Base-by-base conservation (phyloP, 1,284 basidiomycete species). In the Marasmius oreades region DNA sequence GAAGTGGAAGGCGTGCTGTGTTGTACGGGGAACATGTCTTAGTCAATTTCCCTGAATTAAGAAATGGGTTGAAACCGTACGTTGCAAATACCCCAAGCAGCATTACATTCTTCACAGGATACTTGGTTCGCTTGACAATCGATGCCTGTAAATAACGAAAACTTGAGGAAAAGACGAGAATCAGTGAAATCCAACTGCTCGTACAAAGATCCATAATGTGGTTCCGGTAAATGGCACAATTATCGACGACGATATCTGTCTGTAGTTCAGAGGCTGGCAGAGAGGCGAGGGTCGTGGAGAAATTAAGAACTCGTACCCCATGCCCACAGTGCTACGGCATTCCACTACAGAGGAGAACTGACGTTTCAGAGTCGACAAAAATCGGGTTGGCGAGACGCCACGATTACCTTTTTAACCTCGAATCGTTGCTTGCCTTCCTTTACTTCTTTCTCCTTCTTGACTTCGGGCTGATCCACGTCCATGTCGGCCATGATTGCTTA, bases 111-210 rank as follows among this genome's bases (percentile, higher is more conserved):
- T 68, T 98, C 96, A 64, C 88, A 95, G 11, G 93, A 96, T 8
- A 95, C 92, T 72, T 98, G 97, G 73, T 99, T 99, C 37, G 97
- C 97, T 73, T 99, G 97, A 72, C 97, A 99, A 72, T 99, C 97
- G 71, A 99, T 99, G 77, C 96, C 95, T 98, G 54, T 24, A 10
- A 24, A 24, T 42, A 55, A 24, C 53, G 36, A 31, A 54, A 51
- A 26, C 23, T 54, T 45, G 6, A 50, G 37, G 16, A 20, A n/a
- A 14, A 12, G 22, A 26, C 46, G 28, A 53, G 11, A n/a, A 52
- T 36, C 16, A 16, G 42, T 31, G 24, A 34, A 24, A 24, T 23
- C 22, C 18, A 31, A 36, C n/a, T n/a, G 37, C 5, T 23, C 90
- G 66, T 67, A 96, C 95, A 98, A 51, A 97, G 88, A 73, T 98